These are phyloP conservation scores for Castanopsis chinensis DNA, from an alignment of 306 rosid species.

Conservation along the genomic window DNA sequence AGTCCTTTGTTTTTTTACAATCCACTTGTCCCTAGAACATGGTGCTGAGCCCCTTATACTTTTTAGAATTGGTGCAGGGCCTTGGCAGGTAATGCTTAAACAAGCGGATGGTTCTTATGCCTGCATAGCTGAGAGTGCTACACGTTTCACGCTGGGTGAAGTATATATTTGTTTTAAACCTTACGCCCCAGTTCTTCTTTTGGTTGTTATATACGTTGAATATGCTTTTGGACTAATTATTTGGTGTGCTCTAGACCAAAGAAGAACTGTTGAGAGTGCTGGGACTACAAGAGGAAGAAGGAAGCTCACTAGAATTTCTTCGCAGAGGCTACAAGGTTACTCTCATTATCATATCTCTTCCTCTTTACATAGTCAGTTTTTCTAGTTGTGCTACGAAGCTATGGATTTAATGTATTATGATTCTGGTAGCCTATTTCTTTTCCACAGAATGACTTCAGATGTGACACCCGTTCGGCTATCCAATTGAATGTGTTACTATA, in stretches of 20 bases:
- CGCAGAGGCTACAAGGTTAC: constrained; percentile 93
- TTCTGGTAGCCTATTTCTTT: not conserved
- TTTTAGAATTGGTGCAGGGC: constrained; percentile 53
- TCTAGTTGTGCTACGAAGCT: not conserved
- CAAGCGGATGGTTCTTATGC: constrained; percentile 93
- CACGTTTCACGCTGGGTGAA: constrained; percentile 87
- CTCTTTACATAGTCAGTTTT: not conserved
- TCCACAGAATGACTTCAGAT: not conserved
- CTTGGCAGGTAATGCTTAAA: constrained; percentile 99
- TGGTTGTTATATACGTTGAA: not conserved
- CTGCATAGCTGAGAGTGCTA: constrained; percentile 87
- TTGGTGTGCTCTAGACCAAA: constrained; percentile 60
- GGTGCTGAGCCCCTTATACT: not conserved
- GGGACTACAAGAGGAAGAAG: constrained; percentile 89
- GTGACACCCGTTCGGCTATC: not conserved
- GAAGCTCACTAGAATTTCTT: constrained; percentile 90
- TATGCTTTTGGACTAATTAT: constrained; percentile 26
- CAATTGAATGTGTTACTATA: not conserved
- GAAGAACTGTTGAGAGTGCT: constrained; percentile 89
- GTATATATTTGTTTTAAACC: constrained; percentile 41
- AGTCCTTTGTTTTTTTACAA: not conserved
- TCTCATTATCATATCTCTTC: constrained; percentile 12
- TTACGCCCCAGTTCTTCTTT: constrained; percentile 19
- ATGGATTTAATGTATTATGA: not conserved
- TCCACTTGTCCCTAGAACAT: not conserved